These are phyloP conservation scores for Gremmenia infestans DNA, from an alignment of 2,329 filamentous ascomycete species.

Conservation along the genomic window DNA sequence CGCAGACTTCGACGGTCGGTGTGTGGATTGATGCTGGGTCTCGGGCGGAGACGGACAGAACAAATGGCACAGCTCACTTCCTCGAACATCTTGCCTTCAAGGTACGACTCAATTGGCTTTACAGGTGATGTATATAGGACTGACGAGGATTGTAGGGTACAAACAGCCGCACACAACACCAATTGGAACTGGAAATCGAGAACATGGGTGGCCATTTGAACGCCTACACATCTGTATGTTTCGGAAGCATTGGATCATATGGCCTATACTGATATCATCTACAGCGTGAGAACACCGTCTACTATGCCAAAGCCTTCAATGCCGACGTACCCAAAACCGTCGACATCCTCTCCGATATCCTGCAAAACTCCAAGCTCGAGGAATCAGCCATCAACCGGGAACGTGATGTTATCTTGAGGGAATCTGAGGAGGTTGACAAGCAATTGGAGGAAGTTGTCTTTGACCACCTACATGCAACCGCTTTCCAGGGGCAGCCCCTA, in stretches of 20 bases:
- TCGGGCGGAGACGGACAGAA: conserved; percentile 95
- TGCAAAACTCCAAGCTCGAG: conserved; percentile 99
- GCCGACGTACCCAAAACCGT: conserved; percentile 93
- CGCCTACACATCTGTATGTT: conserved; percentile 93
- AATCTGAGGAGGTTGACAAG: conserved; percentile 99
- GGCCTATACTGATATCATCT: conserved; percentile 18
- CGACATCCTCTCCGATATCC: conserved; percentile 97
- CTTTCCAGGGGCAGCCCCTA: conserved; percentile 92
- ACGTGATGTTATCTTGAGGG: conserved; percentile 95
- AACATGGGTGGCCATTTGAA: conserved; percentile 99
- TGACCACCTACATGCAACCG: conserved; percentile 96
- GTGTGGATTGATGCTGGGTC: conserved; percentile 99
- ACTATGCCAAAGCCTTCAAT: conserved; percentile 99
- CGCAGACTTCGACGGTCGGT: conserved; percentile 95
- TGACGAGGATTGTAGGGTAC: conserved; percentile 61
- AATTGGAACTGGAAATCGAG: conserved; percentile 98
- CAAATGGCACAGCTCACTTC: conserved; percentile 99
- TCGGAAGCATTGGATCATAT: conserved; percentile 23
- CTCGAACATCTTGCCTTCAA: conserved; percentile 99
- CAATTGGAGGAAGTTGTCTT: conserved; percentile 99
- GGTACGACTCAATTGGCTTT: conserved; percentile 47
- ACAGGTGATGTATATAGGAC: conserved; percentile 7
- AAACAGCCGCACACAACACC: conserved; percentile 87
- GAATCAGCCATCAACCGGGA: conserved; percentile 89
- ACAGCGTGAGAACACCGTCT: conserved; percentile 97